These are phyloP conservation scores for Syzygium malaccense DNA, from an alignment of 441 rosid species.

Conservation along the genomic window DNA sequence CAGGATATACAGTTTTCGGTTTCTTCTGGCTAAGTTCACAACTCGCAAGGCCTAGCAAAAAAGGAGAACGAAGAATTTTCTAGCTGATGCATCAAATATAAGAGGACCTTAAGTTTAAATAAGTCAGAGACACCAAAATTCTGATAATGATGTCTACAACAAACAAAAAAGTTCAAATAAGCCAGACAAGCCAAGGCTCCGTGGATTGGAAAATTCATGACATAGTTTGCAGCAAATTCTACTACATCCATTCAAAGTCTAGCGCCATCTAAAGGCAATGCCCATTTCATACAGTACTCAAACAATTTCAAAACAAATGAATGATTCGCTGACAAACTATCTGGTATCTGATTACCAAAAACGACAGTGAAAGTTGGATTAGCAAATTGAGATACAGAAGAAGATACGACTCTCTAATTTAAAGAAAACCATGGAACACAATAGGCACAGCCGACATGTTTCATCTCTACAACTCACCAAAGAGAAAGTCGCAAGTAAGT, in stretches of 20 bases:
- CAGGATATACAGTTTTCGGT: background rate
- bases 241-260: background rate
- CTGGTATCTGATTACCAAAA: background rate
- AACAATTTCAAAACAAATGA: background rate
- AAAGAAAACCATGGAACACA: background rate
- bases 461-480: background rate
- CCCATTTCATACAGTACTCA: background rate
- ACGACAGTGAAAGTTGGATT: background rate
- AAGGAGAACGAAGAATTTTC: background rate
- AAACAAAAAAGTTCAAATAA: background rate
- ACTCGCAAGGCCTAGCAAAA: background rate
- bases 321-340: background rate
- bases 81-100: background rate
- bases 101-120: background rate
- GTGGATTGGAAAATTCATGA: background rate
- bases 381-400: background rate
- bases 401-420: background rate
- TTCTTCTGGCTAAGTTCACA: background rate
- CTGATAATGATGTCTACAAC: background rate
- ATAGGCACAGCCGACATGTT: background rate
- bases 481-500: background rate
- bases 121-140: background rate
- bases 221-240: background rate
- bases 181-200: background rate
- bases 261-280: background rate